Evolutionary conservation across 1,284 basidiomycete species (phyloP), one percentile per base, ranked within the genome.

Genomic region (Dichomitus squalens): DNA sequence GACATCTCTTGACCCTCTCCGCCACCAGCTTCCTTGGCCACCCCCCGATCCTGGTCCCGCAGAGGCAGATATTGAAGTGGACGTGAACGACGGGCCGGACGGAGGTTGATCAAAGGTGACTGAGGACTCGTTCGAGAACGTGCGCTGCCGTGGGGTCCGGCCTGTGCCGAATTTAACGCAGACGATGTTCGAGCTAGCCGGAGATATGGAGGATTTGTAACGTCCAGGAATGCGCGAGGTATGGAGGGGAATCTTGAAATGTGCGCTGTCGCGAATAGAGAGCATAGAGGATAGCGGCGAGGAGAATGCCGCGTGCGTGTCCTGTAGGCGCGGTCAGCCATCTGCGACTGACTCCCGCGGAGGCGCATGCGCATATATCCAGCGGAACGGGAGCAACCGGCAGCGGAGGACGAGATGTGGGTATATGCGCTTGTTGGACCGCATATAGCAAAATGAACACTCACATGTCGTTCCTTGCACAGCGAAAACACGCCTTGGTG

Each of bases 401-500:
- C 14, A 12, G 31, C n/a, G 16, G 21, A 36, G 18, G 12, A 16
- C 2, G 2, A 25, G 34, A 34, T 4, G 18, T n/a, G 29, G 18
- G 29, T 34, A 11, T 20, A 33, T 18, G 31, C 44, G 44, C 29
- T 9, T 11, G 1, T 25, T 36, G 11, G 21, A 27, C 20, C 35
- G 34, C 47, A 49, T 16, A 25, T 2, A 25, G 2, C 29, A 16
- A 36, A 20, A 25, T 11, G 41, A 25, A 31, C 3, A 75, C 75
- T 64, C 65, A 87, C 86, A 58, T 77, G 71, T 38, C 79, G 75
- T 36, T 82, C 77, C 60, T 80, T 84, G 65, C 77, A 84, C 16
- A 91, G 65, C 58, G 73, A 76, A 20, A 90, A 69, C 14, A 75
- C 61, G 0, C 85, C 87, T 41, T 85, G 80, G 41, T 79, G 76